Percentiles rank a stretch among this genome's conserved stretches.
phyloP scores from a whole-genome alignment of 257 asterid species.

The Rubia yunnanensis region DNA sequence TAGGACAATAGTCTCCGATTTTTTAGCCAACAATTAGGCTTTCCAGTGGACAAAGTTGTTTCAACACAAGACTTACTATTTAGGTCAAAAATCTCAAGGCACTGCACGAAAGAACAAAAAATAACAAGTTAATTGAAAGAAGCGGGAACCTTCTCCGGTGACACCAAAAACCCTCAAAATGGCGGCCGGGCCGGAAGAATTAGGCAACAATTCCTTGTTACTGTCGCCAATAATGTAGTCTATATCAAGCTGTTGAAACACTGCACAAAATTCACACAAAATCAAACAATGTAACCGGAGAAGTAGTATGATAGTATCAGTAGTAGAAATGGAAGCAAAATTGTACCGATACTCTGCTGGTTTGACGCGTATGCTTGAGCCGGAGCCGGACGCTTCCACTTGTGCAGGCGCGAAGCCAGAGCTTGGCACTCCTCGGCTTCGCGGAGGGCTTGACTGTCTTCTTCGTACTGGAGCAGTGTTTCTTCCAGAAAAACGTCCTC shows the following conservation, averaged over 20 bases:
- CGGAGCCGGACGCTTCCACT: constrained; percentile 75
- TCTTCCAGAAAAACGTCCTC: constrained; percentile 87
- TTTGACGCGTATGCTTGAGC: constrained; percentile 38
- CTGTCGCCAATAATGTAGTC: constrained; percentile 78
- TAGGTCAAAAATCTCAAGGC: neutral
- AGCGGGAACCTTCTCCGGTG: constrained; percentile 65
- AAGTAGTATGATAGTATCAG: constrained; percentile 5
- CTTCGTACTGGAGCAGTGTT: constrained; percentile 62
- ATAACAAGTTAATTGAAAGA: neutral
- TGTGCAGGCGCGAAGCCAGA: constrained; percentile 49
- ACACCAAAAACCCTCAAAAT: constrained; percentile 87
- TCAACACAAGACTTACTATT: neutral
- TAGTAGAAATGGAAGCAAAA: neutral
- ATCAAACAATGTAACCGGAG: constrained; percentile 5
- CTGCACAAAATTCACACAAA: constrained; percentile 20
- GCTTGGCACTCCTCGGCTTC: constrained; percentile 43
- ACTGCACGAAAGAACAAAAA: neutral
- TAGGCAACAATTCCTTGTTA: constrained; percentile 63
- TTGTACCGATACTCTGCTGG: constrained; percentile 54
- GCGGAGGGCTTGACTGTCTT: constrained; percentile 41
- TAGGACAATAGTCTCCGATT: neutral
- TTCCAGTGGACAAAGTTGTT: neutral
- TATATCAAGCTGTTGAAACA: constrained; percentile 90
- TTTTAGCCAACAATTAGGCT: neutral
- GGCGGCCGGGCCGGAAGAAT: constrained; percentile 72